Base-by-base conservation (phyloP, 2,329 filamentous ascomycete species). In the Pseudogymnoascus sp. region DNA sequence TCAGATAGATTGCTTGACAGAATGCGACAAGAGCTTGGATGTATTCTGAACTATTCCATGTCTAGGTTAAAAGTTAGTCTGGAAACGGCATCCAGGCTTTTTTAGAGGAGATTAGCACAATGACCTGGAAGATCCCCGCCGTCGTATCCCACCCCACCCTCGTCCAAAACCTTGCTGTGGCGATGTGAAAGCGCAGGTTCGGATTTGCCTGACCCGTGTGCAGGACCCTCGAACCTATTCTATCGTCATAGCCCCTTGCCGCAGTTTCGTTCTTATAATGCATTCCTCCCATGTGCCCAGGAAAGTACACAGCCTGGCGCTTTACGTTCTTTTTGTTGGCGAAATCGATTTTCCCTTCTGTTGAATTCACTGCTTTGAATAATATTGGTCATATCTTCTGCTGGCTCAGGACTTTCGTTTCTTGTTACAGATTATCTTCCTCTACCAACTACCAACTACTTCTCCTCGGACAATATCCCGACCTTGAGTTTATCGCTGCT, bases 161-260 rank as follows among this genome's bases (percentile, higher is more conserved):
- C 29, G 26, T 17, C 29, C 11, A 54, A 33, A 54, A 33, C 47
- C 47, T 33, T 54, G 47, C 47, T 15, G 33, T 17, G 29, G 47
- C 9, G 47, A 54, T 54, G n/a, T 26, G 17, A 54, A 54, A 17
- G n/a, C 9, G 26, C n/a, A 54, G 26, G 47, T 29, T 54, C 47
- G 47, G 47, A 54, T 54, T 54, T 21, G 29, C 17, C 26, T 54
- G 47, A 54, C 47, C 47, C 47, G 47, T 54, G 47, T 54, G 47
- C 47, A 54, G 47, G 47, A n/a, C 29, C 29, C 47, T 54, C 29
- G 47, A 54, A 54, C 47, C 29, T 33, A 54, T 54, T 54, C 47
- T 54, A 54, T 54, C 47, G 47, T 54, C 47, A 54, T 54, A 54
- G 15, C 47, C 47, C 47, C 47, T 54, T 54, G 47, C 47, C 44